Evolutionary conservation across 2,329 filamentous ascomycete genomes (phyloP).

Genomic region (Monilinia aucupariae): DNA sequence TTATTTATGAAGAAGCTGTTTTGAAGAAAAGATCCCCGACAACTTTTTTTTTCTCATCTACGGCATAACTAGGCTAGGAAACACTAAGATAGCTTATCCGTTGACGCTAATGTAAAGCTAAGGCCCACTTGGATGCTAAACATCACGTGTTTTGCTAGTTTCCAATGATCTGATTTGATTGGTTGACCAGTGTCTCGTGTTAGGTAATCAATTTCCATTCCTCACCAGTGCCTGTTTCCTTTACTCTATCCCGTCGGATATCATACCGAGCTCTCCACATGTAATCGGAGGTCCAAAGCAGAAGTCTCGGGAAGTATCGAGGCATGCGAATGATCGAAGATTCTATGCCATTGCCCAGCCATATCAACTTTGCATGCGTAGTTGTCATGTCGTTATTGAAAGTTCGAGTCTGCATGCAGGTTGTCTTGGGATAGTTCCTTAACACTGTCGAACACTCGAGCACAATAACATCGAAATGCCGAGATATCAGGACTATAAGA

Average conservation of each 20-base stretch:
- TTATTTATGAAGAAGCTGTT: slow-evolving; percentile 10
- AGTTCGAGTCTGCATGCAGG: not conserved
- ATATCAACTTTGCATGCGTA: not conserved
- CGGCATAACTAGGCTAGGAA: not conserved
- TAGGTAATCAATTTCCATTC: no score
- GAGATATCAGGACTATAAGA: not conserved
- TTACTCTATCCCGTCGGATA: no score
- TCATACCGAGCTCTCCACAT: slow-evolving; percentile 1
- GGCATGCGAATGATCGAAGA: no score
- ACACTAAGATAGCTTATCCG: slow-evolving; percentile 29
- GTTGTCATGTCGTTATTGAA: not conserved
- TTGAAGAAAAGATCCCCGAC: slow-evolving; percentile 22
- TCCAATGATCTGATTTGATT: not conserved
- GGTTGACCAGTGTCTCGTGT: no score
- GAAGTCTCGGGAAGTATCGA: slow-evolving; percentile 1
- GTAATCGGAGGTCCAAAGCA: no score
- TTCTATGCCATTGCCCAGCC: no score
- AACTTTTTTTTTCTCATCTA: slow-evolving; percentile 26
- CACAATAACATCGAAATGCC: not conserved
- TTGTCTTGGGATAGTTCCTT: no score
- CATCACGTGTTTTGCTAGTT: not conserved
- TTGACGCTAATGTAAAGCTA: slow-evolving; percentile 7
- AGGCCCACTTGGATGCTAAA: not conserved
- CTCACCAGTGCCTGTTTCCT: no score
- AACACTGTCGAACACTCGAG: not conserved